These are phyloP conservation scores for Helichrysum umbraculigerum DNA, from an alignment of 129 eudicot species.

Conservation along the genomic window DNA sequence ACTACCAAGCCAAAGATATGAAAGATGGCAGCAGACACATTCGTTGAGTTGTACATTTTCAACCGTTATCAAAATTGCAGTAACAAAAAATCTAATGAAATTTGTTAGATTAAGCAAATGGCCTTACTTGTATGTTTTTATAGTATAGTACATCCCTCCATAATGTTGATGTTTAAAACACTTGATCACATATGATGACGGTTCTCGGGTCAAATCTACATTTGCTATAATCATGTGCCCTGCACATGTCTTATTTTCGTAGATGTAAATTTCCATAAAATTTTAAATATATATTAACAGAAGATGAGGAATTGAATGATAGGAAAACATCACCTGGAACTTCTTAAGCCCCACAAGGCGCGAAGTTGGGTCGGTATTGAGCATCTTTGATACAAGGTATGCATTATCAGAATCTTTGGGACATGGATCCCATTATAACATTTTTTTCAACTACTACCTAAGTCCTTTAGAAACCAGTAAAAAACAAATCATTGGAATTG, in stretches of 20 bases:
- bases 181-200: slow-evolving; percentile 94
- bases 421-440: too few relatives aligned
- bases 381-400: too few relatives aligned
- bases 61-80: slow-evolving; percentile 8
- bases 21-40: slow-evolving; percentile 72
- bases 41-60: slow-evolving; percentile 48
- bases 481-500: too few relatives aligned
- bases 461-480: too few relatives aligned
- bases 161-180: slow-evolving; percentile 57
- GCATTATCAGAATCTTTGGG: too few relatives aligned
- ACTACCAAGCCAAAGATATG: slow-evolving; percentile 79
- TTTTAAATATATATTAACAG: too few relatives aligned
- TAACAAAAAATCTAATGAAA: neutral
- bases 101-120: neutral
- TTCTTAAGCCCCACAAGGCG: too few relatives aligned
- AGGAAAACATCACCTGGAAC: too few relatives aligned
- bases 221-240: slow-evolving; percentile 64
- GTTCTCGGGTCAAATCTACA: slow-evolving; percentile 64
- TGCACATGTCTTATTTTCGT: slow-evolving; percentile 31
- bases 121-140: slow-evolving; percentile 70
- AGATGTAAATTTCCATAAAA: neutral
- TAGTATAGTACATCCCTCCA: slow-evolving; percentile 86
- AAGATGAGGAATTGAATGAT: too few relatives aligned
- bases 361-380: too few relatives aligned
- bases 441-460: too few relatives aligned